Evolutionary conservation across 306 rosid species (phyloP).

Genomic region (Acacia crassicarpa): DNA sequence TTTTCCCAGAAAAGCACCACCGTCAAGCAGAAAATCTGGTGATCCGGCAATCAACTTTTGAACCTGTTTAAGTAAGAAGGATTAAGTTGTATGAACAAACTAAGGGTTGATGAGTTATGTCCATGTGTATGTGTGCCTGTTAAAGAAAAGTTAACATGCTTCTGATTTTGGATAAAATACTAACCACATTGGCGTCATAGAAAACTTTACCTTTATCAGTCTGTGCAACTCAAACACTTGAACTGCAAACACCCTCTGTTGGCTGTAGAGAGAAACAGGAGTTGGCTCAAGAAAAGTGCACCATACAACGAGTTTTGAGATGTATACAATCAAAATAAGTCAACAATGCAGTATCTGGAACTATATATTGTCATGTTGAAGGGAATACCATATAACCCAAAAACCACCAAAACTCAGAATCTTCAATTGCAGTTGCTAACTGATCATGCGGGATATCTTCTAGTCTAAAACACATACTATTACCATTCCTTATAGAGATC

Average conservation of each 20-base stretch:
- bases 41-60: slow-evolving; percentile 90
- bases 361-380: slow-evolving; percentile 19
- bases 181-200: slow-evolving; percentile 17
- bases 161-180: slow-evolving; percentile 29
- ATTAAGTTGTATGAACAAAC: slow-evolving; percentile 12
- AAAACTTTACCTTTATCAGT: slow-evolving; percentile 62
- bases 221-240: slow-evolving; percentile 86
- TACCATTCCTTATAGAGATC: slow-evolving; percentile 24
- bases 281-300: slow-evolving; percentile 61
- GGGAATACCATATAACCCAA: slow-evolving; percentile 14
- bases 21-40: slow-evolving; percentile 75
- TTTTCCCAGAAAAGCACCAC: slow-evolving; percentile 59
- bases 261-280: slow-evolving; percentile 76
- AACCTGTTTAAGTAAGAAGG: slow-evolving; percentile 62
- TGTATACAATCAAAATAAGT: slow-evolving; percentile 27
- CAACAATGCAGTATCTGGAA: slow-evolving; percentile 32
- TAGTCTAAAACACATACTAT: not conserved
- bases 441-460: slow-evolving; percentile 4
- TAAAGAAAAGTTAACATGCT: slow-evolving; percentile 20
- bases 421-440: slow-evolving; percentile 15
- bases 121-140: not conserved
- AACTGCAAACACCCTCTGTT: slow-evolving; percentile 73
- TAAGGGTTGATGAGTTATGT: slow-evolving; percentile 1
- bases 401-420: slow-evolving; percentile 21
- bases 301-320: slow-evolving; percentile 31